Conservation (phyloP, 2,329 filamentous ascomycete species). For the Verticillium nonalfalfae region DNA sequence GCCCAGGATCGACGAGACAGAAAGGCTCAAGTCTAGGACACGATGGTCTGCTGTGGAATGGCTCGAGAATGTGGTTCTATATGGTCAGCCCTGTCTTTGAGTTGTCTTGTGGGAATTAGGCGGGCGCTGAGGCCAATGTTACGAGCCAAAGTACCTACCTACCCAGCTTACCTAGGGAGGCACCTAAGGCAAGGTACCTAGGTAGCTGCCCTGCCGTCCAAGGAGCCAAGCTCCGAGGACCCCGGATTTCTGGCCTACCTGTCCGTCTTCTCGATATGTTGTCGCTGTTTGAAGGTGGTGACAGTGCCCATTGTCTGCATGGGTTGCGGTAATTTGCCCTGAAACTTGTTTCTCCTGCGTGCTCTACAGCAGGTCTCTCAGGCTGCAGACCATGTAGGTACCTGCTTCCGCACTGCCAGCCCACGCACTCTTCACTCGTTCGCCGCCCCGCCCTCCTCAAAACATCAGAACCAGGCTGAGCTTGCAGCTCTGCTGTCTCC, state of each 20-base stretch:
- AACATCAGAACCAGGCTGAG: neutral
- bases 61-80: neutral
- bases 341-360: neutral
- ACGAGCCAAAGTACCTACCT: neutral
- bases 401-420: neutral
- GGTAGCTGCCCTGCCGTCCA: no score
- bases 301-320: no score
- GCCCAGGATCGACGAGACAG: neutral
- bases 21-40: neutral
- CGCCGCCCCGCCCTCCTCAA: neutral
- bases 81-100: neutral
- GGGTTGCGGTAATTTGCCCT: neutral
- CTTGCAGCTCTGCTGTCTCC: neutral
- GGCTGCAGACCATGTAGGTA: neutral
- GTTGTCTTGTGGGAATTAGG: neutral
- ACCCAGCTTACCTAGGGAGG: no score
- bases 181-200: no score
- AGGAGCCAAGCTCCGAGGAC: neutral
- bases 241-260: neutral
- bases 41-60: neutral
- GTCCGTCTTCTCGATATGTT: neutral
- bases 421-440: neutral
- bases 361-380: neutral
- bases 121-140: neutral
- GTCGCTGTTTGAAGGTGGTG: no score